A percentile compares a stretch with the other conserved stretches of the same genome.
Evolutionary conservation across 805 yeast genomes (phyloP).

Genomic region (Candida nitratophila): DNA sequence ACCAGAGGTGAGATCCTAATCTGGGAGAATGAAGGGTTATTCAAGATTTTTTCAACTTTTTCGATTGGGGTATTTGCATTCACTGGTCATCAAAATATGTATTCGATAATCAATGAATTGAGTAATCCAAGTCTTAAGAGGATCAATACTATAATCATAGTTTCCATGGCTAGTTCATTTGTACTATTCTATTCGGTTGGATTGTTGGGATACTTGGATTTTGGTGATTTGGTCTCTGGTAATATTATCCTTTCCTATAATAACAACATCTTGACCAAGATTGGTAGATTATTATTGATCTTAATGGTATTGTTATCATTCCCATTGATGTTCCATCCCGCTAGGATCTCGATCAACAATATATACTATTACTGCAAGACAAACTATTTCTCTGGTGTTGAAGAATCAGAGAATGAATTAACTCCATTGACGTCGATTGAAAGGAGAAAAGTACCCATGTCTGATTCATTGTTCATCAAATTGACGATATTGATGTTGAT

Average conservation of each 20-base stretch:
- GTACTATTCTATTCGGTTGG: constrained; percentile 58
- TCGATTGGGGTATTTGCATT: constrained; percentile 74
- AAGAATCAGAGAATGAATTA: background rate
- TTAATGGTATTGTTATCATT: constrained; percentile 69
- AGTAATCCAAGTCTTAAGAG: constrained; percentile 45
- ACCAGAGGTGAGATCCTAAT: constrained; percentile 37
- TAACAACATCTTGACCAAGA: constrained; percentile 36
- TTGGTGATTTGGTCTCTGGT: constrained; percentile 59
- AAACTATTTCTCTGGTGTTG: background rate
- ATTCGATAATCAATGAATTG: constrained; percentile 68
- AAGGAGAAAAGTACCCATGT: constrained; percentile 33
- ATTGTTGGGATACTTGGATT: constrained; percentile 62
- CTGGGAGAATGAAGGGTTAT: constrained; percentile 33
- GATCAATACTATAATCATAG: constrained; percentile 33
- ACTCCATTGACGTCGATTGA: background rate
- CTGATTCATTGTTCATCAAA: constrained; percentile 36
- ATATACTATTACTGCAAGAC: constrained; percentile 29
- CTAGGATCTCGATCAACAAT: constrained; percentile 67
- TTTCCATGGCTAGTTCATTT: constrained; percentile 49
- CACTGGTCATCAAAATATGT: constrained; percentile 78
- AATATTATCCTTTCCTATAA: constrained; percentile 68
- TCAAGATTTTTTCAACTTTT: constrained; percentile 51
- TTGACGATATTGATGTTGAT: constrained; percentile 43
- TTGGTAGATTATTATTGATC: constrained; percentile 58
- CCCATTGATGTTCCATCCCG: constrained; percentile 79